Base-by-base conservation (phyloP, 495 filamentous ascomycete genomes). In the Xylaria longipes region DNA sequence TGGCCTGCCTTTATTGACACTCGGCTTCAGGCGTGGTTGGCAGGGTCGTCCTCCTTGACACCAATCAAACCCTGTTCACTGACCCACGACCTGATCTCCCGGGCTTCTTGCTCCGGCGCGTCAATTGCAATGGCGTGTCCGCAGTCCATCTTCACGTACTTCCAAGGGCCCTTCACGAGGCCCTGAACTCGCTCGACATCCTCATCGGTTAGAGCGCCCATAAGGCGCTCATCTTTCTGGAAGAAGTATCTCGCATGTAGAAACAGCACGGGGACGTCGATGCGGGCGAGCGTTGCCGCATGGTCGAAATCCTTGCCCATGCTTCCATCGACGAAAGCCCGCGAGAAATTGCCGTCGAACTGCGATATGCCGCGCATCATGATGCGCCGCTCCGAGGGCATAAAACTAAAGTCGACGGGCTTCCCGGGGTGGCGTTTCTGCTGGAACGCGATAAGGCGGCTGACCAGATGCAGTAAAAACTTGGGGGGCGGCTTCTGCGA, bases 261-360 rank as follows among this genome's bases (percentile, higher is more conserved):
- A 6, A 54, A 54, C 25, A 54, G 6, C 11, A 54, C 50, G 17
- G 50, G 50, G 25, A 54, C 25, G 25, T 54, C 50, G 25, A 54
- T 54, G 25, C 25, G 50, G 11, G 50, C 27, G 25, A 54, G 50
- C 4, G 50, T 54, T 29, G 20, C 50, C 2, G 50, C 50, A 17
- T 54, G 50, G 12, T 54, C 50, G 11, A 54, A 54, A 29, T 54
- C 50, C 50, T 27, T 29, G 25, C 50, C 50, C 50, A 54, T 54
- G 50, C 50, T 54, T 15, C 50, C 50, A 29, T 54, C 50, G 50
- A 54, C 22, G 25, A 54, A 54, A 15, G 50, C 50, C 9, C 25
- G 50, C 50, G 50, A 54, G 50, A 54, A 54, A 54, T 54, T 54
- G 25, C 50, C 50, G 50, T 54, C 50, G 5, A 54, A 54, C 4